Evolutionary conservation across 2,329 filamentous ascomycete genomes (phyloP).

Genomic region (Stagonosporopsis vannaccii): DNA sequence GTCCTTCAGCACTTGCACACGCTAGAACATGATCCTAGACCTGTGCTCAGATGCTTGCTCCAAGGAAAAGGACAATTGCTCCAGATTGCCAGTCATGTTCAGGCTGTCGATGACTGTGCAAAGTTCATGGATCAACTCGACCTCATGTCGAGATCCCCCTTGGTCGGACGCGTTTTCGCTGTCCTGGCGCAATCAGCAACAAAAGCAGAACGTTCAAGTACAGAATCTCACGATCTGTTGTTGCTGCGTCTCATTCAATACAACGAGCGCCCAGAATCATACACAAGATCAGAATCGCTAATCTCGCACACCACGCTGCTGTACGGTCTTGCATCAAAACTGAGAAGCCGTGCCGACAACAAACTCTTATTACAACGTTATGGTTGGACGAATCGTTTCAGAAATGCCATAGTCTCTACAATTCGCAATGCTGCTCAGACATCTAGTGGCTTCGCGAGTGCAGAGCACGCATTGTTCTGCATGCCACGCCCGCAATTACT

Average conservation of each 20-base stretch:
- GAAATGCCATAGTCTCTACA: neutral
- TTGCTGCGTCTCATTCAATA: constrained; percentile 5
- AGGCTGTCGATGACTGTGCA: neutral
- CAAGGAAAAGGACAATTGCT: neutral
- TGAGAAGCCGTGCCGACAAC: constrained; percentile 3
- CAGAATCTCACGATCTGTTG: constrained; percentile 6
- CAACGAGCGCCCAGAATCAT: neutral
- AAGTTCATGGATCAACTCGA: constrained; percentile 8
- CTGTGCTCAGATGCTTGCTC: constrained; percentile 2
- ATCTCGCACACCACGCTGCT: neutral
- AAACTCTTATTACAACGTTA: neutral
- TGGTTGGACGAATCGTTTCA: neutral
- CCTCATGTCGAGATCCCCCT: neutral
- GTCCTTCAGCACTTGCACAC: neutral
- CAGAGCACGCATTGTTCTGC: constrained; percentile 19
- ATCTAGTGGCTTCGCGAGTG: constrained; percentile 1
- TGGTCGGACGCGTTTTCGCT: neutral
- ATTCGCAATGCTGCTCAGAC: constrained; percentile 4
- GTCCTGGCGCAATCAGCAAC: constrained; percentile 1
- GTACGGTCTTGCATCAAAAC: constrained; percentile 5
- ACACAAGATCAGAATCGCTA: neutral
- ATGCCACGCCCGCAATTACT: constrained; percentile 20
- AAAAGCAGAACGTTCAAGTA: neutral
- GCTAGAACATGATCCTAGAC: neutral
- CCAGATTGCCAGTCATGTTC: neutral